Base-by-base conservation (phyloP, 805 yeast species). In the Ogataea methylovora region DNA sequence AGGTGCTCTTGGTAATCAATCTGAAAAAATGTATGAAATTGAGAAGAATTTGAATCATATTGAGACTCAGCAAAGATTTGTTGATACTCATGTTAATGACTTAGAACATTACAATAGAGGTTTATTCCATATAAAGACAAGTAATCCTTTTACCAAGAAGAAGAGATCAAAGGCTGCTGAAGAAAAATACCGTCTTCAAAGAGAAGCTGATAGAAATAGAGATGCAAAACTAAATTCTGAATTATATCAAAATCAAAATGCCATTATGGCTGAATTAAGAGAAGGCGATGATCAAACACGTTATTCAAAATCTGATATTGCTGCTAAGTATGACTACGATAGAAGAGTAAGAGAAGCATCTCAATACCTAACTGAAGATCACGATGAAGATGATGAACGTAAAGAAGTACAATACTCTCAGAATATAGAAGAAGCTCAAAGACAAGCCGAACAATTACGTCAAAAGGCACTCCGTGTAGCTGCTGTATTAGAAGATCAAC, bases 1-100 rank as follows among this genome's bases (percentile, higher is more conserved):
- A 42, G 97, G 96, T 20, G 76, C 85, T 76, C 69, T 92, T 32
- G 98, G 98, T 18, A 74, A 88, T n/a, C 97, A 92, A 58, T 78
- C 92, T 37, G 96, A 87, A 53, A 69, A 85, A 32, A 65, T 92
- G 42, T 84, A 81, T 55, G 76, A 75, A 49, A 78, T 88, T 15
- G 96, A 92, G 53, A 74, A 75, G 43, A 79, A 79, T 44, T 63
- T 90, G 45, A 74, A 83, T 35, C 61, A 84, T 35, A 85, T 94
- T 34, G 82, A 79, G 38, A 79, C 85, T 3, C 95, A 87, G 54
- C 84, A 84, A 38, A 67, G 77, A 45, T 73, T 84, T 35, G 94
- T 94, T 5, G 87, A 82, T 42, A 84, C 78, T 27, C 84, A 84
- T 56, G 90, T 90, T 24, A 71, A 70, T 34, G 88, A 88, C 49